phyloP scores from a whole-genome alignment of 768 basidiomycete species.

The Mycena latifolia region DNA sequence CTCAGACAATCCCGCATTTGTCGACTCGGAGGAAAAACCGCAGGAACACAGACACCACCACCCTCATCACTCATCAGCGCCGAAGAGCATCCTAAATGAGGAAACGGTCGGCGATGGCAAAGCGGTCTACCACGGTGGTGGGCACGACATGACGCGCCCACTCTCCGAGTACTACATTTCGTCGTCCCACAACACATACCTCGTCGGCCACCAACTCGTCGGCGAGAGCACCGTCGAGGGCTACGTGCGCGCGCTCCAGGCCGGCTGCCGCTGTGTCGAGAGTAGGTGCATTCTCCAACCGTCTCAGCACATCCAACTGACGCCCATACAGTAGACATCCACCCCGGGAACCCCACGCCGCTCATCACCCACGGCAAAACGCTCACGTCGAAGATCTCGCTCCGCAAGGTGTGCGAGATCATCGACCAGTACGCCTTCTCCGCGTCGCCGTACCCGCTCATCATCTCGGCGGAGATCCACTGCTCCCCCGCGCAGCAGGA shows the following conservation, averaged over 20 bases:
- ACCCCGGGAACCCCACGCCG: constrained; percentile 88
- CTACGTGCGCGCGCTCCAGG: constrained; percentile 90
- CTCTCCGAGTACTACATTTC: constrained; percentile 92
- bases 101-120: constrained; percentile 50
- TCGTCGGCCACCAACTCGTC: constrained; percentile 81
- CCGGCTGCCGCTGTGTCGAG: constrained; percentile 92
- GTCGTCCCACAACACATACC: constrained; percentile 92
- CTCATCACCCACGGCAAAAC: constrained; percentile 96
- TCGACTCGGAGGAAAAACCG: constrained; percentile 53
- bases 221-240: constrained; percentile 86
- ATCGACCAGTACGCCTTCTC: constrained; percentile 95
- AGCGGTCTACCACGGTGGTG: constrained; percentile 44
- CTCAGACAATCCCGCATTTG: constrained; percentile 73
- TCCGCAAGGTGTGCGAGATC: constrained; percentile 86
- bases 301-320: background rate
- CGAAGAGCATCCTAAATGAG: constrained; percentile 5
- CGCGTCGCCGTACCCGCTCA: constrained; percentile 93
- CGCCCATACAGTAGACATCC: constrained; percentile 82
- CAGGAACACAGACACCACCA: constrained; percentile 12
- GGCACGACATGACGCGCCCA: constrained; percentile 91
- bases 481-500: constrained; percentile 75
- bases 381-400: constrained; percentile 86
- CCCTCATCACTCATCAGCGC: constrained; percentile 24
- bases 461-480: constrained; percentile 98
- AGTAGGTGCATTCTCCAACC: constrained; percentile 66